Evolutionary conservation across 805 yeast species (phyloP), one percentile per base, ranked within the genome.

Genomic region (Lachancea fermentati): DNA sequence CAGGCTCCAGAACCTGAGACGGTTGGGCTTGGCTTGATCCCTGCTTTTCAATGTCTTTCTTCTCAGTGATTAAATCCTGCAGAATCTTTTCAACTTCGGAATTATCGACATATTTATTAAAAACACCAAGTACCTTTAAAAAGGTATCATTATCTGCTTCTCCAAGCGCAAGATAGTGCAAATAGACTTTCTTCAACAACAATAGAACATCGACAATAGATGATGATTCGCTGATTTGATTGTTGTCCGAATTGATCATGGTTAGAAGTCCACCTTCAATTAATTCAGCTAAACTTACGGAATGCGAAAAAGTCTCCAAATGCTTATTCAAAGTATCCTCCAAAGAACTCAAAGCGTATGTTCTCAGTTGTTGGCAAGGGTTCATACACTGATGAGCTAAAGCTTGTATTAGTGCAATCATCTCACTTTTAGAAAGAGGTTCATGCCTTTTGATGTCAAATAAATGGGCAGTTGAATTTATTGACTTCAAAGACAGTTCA

Each of bases 301-400:
- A 61, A 2, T 63, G 65, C 13, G 60, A 51, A 8, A 68, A 60
- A 3, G 67, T 60, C 3, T 61, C 57, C 4, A 67, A 55, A 8
- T 62, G 53, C 18, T 65, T 55, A 4, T 61, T 47, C 9, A 68
- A 41, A 29, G 79, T 64, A 4, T 68, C 63, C 44, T 83, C 84
- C 37, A 89, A 69, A 0, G 75, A 60, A 15, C 71, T 69, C 31
- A 87, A 62, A 0, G 95, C 89, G 58, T 72, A 76, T 0, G 73
- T 61, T 30, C 95, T 68, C 8, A 88, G 67, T 54, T 85, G 88
- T 19, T 85, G 68, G 57, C 95, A 85, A 14, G 96, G 95, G 53
- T 88, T 88, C 57, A 83, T 73, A 57, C 96, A 85, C 58, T 89
- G 96, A 53, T 84, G 91, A 0, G 93, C 87, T 39, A 88, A 68